Conservation (phyloP, 1,139 yeast genomes). For the Candida anutae region DNA sequence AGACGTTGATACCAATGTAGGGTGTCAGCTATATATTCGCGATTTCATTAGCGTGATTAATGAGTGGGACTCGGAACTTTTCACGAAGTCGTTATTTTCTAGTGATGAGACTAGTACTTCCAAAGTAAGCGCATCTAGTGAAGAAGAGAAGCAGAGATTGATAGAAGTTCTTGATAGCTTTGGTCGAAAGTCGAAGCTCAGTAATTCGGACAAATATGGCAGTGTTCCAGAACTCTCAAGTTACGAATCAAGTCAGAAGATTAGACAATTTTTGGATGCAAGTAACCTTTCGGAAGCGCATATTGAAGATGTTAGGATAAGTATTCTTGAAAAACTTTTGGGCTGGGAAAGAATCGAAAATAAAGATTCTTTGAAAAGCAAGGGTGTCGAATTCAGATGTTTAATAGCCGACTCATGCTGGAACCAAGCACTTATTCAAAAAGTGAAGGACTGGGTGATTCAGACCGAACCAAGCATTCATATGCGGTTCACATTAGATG, state of each 20-base stretch:
- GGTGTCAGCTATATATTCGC: conserved; percentile 6
- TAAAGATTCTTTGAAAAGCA: too few species aligned
- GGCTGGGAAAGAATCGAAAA: conserved; percentile 6
- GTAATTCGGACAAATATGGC: conserved; percentile 7
- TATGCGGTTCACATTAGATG: conserved; percentile 4
- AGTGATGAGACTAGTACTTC: conserved; percentile 8
- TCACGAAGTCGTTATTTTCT: conserved; percentile 9
- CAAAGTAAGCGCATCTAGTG: conserved; percentile 10
- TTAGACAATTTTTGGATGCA: conserved; percentile 19
- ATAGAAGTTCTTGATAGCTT: conserved; percentile 33
- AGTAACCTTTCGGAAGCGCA: conserved; percentile 29
- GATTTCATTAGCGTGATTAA: conserved; percentile 21
- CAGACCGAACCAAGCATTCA: conserved; percentile 21
- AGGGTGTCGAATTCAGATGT: conserved; percentile 20
- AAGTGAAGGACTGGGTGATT: conserved; percentile 26
- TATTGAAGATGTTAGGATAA: conserved; percentile 39
- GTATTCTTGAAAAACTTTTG: conserved; percentile 36
- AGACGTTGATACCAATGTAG: background rate
- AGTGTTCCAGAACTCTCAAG: conserved; percentile 7
- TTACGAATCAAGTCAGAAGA: conserved; percentile 10
- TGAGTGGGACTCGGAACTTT: conserved; percentile 15
- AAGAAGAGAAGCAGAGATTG: conserved; percentile 27
- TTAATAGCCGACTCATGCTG: conserved; percentile 19
- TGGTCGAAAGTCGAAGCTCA: conserved; percentile 15
- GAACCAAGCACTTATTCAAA: conserved; percentile 15